phyloP scores from a whole-genome alignment of 2,329 filamentous ascomycete genomes.

The Penicillium sp. region DNA sequence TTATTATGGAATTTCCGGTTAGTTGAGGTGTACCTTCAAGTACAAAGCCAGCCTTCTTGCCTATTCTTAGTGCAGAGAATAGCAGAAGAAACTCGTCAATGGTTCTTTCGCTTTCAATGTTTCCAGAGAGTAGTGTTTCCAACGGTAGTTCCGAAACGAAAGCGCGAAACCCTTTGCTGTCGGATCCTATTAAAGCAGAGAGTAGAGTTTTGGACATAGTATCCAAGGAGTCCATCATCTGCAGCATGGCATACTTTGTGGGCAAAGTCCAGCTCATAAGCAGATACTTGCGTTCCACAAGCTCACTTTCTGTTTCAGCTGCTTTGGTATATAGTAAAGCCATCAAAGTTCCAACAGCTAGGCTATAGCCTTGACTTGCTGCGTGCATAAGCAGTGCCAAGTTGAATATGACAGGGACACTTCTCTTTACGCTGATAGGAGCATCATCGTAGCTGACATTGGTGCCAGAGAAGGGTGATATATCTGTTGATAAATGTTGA shows the following conservation, averaged over 20 bases:
- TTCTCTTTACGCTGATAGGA: constrained; percentile 15
- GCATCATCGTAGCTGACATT: constrained; percentile 11
- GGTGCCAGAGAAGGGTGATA: constrained; percentile 17
- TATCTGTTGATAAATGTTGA: constrained; percentile 25
- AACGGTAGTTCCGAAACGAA: constrained; percentile 60
- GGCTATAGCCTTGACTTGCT: constrained; percentile 26
- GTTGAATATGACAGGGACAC: constrained; percentile 29
- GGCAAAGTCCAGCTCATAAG: constrained; percentile 34
- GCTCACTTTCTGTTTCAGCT: background rate
- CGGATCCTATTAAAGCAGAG: constrained; percentile 31
- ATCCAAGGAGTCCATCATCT: constrained; percentile 33
- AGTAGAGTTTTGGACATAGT: constrained; percentile 34
- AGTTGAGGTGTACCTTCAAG: constrained; percentile 54
- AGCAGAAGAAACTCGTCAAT: constrained; percentile 57
- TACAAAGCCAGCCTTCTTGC: constrained; percentile 66
- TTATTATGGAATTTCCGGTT: constrained; percentile 14
- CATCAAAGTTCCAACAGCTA: constrained; percentile 26
- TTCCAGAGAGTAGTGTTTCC: constrained; percentile 45
- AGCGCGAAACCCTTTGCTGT: constrained; percentile 29
- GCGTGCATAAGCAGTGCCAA: constrained; percentile 30
- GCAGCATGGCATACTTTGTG: constrained; percentile 32
- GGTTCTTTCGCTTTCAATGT: constrained; percentile 41
- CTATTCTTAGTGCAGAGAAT: constrained; percentile 65
- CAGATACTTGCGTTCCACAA: constrained; percentile 12
- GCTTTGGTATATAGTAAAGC: constrained; percentile 28